Conservation (phyloP, 345 rosid genomes). For the Angophora floribunda region DNA sequence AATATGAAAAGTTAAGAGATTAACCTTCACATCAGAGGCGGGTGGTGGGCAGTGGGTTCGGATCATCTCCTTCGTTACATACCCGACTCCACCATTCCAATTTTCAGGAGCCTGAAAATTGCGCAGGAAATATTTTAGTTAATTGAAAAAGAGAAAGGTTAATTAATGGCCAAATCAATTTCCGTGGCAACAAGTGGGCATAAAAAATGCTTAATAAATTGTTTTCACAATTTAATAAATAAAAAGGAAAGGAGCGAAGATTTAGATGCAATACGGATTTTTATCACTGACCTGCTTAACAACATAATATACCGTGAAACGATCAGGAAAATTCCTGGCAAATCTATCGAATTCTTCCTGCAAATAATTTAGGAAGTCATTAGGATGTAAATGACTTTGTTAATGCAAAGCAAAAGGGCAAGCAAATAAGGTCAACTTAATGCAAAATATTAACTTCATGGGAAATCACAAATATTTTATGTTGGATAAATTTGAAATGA, state of each 20-base stretch:
- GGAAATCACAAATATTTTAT: too few species aligned
- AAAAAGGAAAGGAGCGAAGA: too few species aligned
- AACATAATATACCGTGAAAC: slow-evolving; percentile 30
- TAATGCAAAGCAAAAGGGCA: too few species aligned
- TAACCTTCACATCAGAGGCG: slow-evolving; percentile 22
- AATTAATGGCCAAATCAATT: not conserved
- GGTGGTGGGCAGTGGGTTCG: slow-evolving; percentile 32
- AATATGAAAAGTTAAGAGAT: too few species aligned
- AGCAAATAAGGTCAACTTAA: not conserved
- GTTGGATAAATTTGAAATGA: too few species aligned
- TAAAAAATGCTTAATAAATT: too few species aligned
- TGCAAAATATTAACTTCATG: not conserved
- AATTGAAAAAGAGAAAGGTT: not conserved
- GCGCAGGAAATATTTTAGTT: too few species aligned
- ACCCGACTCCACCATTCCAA: slow-evolving; percentile 3
- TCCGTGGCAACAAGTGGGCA: too few species aligned
- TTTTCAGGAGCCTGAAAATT: slow-evolving; percentile 14
- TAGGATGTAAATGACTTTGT: not conserved
- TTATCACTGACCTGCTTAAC: slow-evolving; percentile 18
- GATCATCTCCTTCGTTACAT: slow-evolving; percentile 32
- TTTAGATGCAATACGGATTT: too few species aligned
- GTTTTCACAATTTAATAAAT: too few species aligned
- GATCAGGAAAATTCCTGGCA: slow-evolving; percentile 9
- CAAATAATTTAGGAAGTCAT: not conserved
- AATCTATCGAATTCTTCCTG: slow-evolving; percentile 34